A percentile compares a stretch with the other conserved stretches of the same genome.
These are phyloP conservation scores for Sphagnum magellanicum DNA, from an alignment of 228 moss, liverwort and hornwort species.

Conservation along the genomic window DNA sequence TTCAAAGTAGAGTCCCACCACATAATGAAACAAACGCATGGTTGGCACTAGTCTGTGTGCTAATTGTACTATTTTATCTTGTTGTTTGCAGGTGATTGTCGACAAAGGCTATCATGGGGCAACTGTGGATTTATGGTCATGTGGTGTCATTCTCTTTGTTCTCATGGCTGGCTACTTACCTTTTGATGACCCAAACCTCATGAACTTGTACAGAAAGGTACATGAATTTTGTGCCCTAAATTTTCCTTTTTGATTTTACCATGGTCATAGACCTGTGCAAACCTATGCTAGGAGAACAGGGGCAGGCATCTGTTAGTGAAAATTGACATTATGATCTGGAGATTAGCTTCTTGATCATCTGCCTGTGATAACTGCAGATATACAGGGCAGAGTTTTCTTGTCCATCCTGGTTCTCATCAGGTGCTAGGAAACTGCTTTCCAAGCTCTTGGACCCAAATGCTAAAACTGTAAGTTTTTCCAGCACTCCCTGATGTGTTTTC, in stretches of 20 bases:
- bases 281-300: constrained; percentile 10
- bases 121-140: constrained; percentile 53
- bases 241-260: neutral
- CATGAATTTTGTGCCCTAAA: neutral
- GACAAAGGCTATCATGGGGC: constrained; percentile 50
- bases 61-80: neutral
- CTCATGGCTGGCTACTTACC: constrained; percentile 55
- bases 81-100: constrained; percentile 30
- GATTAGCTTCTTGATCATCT: neutral
- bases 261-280: neutral
- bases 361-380: constrained; percentile 46
- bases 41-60: too few relatives aligned
- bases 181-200: constrained; percentile 46
- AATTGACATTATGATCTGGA: too few relatives aligned
- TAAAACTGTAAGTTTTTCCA: constrained; percentile 59
- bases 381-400: constrained; percentile 87
- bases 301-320: too few relatives aligned
- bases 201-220: constrained; percentile 52
- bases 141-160: constrained; percentile 53
- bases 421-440: constrained; percentile 75
- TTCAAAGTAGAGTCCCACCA: too few relatives aligned
- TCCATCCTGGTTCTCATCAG: constrained; percentile 77
- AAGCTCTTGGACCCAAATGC: constrained; percentile 94
- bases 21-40: too few relatives aligned
- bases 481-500: neutral